Evolutionary conservation across 2,329 filamentous ascomycete species (phyloP), one percentile per base, ranked within the genome.

Genomic region (Xenoacremonium recifei): DNA sequence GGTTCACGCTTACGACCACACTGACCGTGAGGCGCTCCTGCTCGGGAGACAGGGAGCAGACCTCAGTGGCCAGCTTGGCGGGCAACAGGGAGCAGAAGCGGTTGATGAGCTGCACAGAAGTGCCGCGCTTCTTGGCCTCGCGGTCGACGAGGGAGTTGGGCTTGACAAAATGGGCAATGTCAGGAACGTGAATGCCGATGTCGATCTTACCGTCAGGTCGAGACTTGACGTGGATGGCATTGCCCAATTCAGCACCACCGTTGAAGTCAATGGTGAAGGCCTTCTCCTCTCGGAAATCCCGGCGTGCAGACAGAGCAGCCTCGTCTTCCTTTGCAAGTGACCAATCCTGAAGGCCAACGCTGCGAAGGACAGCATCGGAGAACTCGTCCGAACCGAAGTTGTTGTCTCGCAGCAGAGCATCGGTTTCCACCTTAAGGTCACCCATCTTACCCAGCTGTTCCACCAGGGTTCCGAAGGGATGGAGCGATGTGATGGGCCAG

Each of bases 401-500:
- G 79, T 99, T 99, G 73, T 99, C 93, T 48, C 93, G 86, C 38
- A 99, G 80, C 43, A 99, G 80, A 44, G 93, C 93, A 71, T 99
- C 93, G 3, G 93, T 99, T 71, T 99, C 93, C 44, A 99, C 92
- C 72, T 91, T 96, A 55, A 96, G 78, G 63, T 99, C 90, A 53
- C 93, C 93, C 88, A 97, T 97, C 64, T 89, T 89, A 49, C 93
- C 93, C 40, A 99, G 84, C 69, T 96, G 89, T 71, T 99, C 93
- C 40, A 97, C 91, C 35, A 99, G 82, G 7, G 93, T 99, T 63
- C 93, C 93, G 60, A 99, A 99, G 21, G 93, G 93, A 71, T 99
- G 93, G 42, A 99, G 82, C n/a, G 93, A 99, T 20, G 93, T 99
- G 60, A 99, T 99, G 50, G 93, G 93, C 93, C 93, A 99, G 62